A percentile compares a stretch with the other conserved stretches of the same genome.
Conservation (phyloP, 768 basidiomycete genomes). For the Lepiota venenata region DNA sequence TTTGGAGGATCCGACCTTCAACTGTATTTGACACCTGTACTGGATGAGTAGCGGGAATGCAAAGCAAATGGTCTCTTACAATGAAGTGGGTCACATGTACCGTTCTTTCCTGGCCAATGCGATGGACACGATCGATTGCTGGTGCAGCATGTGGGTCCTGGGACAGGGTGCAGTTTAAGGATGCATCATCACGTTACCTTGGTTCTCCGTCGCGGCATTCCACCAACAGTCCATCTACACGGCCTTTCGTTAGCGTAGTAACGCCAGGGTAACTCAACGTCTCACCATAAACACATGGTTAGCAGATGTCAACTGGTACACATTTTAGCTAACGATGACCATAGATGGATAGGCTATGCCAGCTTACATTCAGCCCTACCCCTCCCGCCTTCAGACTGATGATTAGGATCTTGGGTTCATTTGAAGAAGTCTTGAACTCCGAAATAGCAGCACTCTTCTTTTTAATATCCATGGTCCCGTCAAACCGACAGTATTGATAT, state of each 20-base stretch:
- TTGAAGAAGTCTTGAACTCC: slow-evolving; percentile 69
- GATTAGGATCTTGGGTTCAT: slow-evolving; percentile 72
- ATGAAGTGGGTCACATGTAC: slow-evolving; percentile 87
- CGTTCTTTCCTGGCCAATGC: slow-evolving; percentile 79
- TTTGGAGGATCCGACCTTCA: slow-evolving; percentile 74
- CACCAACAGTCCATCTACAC: slow-evolving; percentile 90
- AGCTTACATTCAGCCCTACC: slow-evolving; percentile 78
- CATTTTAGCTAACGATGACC: slow-evolving; percentile 1
- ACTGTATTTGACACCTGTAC: slow-evolving; percentile 67
- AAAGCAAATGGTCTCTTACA: slow-evolving; percentile 35
- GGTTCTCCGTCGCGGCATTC: slow-evolving; percentile 81
- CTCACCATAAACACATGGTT: slow-evolving; percentile 86
- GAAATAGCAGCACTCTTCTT: slow-evolving; percentile 72
- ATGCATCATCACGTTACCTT: slow-evolving; percentile 42
- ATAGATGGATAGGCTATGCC: neutral
- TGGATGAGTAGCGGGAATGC: neutral
- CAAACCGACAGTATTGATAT: slow-evolving; percentile 75
- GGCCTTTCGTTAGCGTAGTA: slow-evolving; percentile 6
- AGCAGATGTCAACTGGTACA: slow-evolving; percentile 62
- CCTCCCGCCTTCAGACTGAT: slow-evolving; percentile 89
- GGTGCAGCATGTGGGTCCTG: neutral
- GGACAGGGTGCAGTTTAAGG: neutral
- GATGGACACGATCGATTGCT: slow-evolving; percentile 86
- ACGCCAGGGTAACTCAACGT: neutral
- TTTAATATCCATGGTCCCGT: slow-evolving; percentile 89